These are phyloP conservation scores for Monilinia vaccinii-corymbosi DNA, from an alignment of 2,329 filamentous ascomycete genomes.

Conservation along the genomic window DNA sequence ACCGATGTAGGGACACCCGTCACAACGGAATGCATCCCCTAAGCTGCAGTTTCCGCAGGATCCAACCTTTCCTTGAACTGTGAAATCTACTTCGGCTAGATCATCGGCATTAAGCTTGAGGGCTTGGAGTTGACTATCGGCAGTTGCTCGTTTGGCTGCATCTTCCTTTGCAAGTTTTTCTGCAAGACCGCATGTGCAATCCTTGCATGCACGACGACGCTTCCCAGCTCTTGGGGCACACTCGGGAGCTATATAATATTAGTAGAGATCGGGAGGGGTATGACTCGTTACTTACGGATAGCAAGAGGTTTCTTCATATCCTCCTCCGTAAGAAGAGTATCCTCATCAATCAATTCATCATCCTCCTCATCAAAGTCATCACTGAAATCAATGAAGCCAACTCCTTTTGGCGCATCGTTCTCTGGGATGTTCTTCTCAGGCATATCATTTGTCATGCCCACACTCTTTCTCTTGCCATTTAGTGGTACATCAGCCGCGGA, in stretches of 20 bases:
- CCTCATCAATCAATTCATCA: slow-evolving; percentile 84
- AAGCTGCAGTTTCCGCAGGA: slow-evolving; percentile 91
- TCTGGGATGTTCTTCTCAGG: slow-evolving; percentile 5
- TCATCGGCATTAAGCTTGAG: slow-evolving; percentile 70
- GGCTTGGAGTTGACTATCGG: slow-evolving; percentile 54
- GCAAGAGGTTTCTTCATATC: slow-evolving; percentile 70
- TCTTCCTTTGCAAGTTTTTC: slow-evolving; percentile 83
- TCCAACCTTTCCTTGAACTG: slow-evolving; percentile 91
- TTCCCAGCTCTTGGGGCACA: slow-evolving; percentile 83
- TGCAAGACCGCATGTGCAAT: slow-evolving; percentile 91
- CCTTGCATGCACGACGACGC: slow-evolving; percentile 89
- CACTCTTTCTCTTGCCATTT: slow-evolving; percentile 23
- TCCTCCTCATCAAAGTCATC: slow-evolving; percentile 40
- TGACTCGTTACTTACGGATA: slow-evolving; percentile 56
- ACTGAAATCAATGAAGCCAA: slow-evolving; percentile 59
- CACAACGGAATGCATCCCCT: slow-evolving; percentile 79
- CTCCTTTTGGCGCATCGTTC: slow-evolving; percentile 38
- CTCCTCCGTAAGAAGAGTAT: slow-evolving; percentile 74
- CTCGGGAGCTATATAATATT: slow-evolving; percentile 54
- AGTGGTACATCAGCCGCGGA: slow-evolving; percentile 24
- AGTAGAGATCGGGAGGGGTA: slow-evolving; percentile 3
- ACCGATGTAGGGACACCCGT: slow-evolving; percentile 73
- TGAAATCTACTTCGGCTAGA: slow-evolving; percentile 87
- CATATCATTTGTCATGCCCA: slow-evolving; percentile 18
- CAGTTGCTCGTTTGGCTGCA: slow-evolving; percentile 51